Conservation (phyloP, 495 filamentous ascomycete species). For the Aspergillus bridgeri region DNA sequence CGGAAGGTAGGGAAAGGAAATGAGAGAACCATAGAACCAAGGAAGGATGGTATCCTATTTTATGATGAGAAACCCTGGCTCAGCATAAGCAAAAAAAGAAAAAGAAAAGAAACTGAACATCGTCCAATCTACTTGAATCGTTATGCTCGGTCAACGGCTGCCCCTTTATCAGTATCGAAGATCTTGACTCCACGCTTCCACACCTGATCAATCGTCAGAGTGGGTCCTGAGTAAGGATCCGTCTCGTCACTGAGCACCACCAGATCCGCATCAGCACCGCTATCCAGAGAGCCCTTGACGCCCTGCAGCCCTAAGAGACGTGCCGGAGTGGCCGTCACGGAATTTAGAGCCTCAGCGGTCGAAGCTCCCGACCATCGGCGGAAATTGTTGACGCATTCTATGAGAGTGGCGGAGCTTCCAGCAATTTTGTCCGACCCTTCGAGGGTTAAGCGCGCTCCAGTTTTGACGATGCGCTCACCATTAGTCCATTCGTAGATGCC, state of each 20-base stretch:
- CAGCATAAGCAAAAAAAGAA: not conserved
- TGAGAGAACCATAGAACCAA: not conserved
- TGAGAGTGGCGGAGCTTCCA: conserved; percentile 64
- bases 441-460: conserved; percentile 60
- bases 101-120: not conserved
- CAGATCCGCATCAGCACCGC: conserved; percentile 76
- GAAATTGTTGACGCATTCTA: conserved; percentile 81
- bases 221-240: conserved; percentile 39
- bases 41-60: not conserved
- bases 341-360: conserved; percentile 61
- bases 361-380: conserved; percentile 62
- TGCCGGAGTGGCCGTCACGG: conserved; percentile 71
- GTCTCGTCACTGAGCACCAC: conserved; percentile 61
- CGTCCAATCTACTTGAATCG: not conserved
- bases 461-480: conserved; percentile 67
- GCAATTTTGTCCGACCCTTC: conserved; percentile 72
- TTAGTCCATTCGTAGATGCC: conserved; percentile 78
- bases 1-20: no score
- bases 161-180: conserved; percentile 33
- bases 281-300: conserved; percentile 63
- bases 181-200: conserved; percentile 72
- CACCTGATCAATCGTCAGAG: conserved; percentile 64
- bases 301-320: conserved; percentile 64
- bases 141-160: conserved; percentile 8
- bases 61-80: not conserved